These are phyloP conservation scores for Vitis cinerea DNA, from an alignment of 164 flowering plant species.

Conservation along the genomic window DNA sequence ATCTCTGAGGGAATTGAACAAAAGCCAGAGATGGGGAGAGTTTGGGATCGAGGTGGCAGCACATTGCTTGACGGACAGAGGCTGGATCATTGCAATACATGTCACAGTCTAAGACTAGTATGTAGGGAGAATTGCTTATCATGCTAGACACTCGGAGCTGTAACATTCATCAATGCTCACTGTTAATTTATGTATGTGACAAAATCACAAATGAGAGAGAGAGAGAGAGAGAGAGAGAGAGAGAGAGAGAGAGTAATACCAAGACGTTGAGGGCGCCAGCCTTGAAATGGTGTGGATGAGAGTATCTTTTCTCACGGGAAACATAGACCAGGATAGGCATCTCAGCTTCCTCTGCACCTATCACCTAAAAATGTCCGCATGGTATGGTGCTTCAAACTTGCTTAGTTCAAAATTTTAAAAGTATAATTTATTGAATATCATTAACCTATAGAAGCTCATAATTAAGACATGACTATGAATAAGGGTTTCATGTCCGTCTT, in stretches of 20 bases:
- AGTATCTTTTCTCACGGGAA: constrained; percentile 46
- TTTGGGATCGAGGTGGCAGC: constrained; percentile 45
- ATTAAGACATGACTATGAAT: too few relatives aligned
- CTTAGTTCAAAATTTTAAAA: too few relatives aligned
- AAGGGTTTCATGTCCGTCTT: too few relatives aligned
- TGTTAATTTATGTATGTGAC: too few relatives aligned
- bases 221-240: not conserved
- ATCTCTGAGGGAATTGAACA: constrained; percentile 60
- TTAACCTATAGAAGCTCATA: too few relatives aligned
- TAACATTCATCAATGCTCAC: not conserved
- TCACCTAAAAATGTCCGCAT: too few relatives aligned
- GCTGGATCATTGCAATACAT: constrained; percentile 52
- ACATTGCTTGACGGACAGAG: constrained; percentile 53
- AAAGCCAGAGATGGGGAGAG: constrained; percentile 28
- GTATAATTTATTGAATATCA: too few relatives aligned
- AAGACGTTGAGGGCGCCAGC: constrained; percentile 62
- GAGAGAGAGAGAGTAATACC: constrained; percentile 19
- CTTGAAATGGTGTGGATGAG: constrained; percentile 50
- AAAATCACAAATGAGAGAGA: too few relatives aligned
- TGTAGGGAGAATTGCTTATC: constrained; percentile 50
- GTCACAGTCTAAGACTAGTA: constrained; percentile 56
- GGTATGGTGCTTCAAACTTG: too few relatives aligned
- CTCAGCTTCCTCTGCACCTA: not conserved
- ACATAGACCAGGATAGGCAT: constrained; percentile 56
- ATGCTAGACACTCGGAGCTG: constrained; percentile 57